Evolutionary conservation across 257 asterid species (phyloP), one percentile per base, ranked within the genome.

Genomic region (Gentiana dahurica): DNA sequence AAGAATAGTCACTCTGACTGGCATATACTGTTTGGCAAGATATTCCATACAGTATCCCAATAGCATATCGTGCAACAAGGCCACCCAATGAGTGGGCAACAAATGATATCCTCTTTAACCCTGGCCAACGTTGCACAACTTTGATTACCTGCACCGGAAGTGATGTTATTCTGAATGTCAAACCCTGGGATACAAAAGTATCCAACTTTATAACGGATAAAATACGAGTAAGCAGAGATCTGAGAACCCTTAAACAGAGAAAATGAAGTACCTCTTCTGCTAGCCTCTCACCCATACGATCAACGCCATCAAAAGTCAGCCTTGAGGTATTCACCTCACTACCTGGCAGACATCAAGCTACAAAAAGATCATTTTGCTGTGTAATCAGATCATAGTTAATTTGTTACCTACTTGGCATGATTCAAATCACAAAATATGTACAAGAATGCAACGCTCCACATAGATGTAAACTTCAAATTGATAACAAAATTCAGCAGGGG

Each of bases 11-110:
- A 60, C 72, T 60, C 66, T 35, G 58, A 58, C 38, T 54, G 47
- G 67, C 56, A 46, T 64, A 59, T 61, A 53, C 76, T 4, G 50
- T 56, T 71, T 38, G 68, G 35, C 59, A 51, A 7, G 77, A 62
- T 59, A 62, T 47, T 54, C 48, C 62, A 68, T 73, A 78, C 63
- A 89, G 54, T 63, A 94, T 78, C 63, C 95, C 97, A 59, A 89
- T 57, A 64, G 95, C 95, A 72, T 83, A 89, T 32, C 97, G 75
- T 62, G 97, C 84, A 63, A 89, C 95, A 62, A 89, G 97, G 54
- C 97, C 97, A 49, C 97, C 97, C 69, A 89, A 78, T 36, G 97
- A 89, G 71, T 89, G 97, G 71, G 95, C 87, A 65, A 89, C 94
- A 60, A 89, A 83, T 41, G 97, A 89, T 65, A 89, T 84, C 68